Base-by-base conservation (phyloP, 1,284 basidiomycete genomes). In the Cryptococcus amylolentus region DNA sequence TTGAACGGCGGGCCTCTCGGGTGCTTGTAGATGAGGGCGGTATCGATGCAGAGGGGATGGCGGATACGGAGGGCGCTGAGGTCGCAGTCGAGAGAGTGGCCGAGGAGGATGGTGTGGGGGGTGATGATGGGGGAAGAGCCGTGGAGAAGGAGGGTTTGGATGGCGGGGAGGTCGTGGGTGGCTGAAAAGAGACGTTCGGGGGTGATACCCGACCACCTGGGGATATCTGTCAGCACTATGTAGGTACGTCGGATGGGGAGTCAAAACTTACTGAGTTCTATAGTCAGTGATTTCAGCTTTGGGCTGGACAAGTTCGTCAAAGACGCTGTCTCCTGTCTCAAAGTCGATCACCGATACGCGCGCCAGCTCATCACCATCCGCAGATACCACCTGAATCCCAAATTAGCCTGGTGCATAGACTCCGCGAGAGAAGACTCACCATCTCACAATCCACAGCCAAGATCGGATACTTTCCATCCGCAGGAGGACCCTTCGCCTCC, bases 81-180 rank as follows among this genome's bases (percentile, higher is more conserved):
- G 71, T 96, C 92, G 31, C 88, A 92, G 78, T 95, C 92, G 49
- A 96, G 84, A 3, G 91, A 94, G 73, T 96, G 93, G 0, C 93
- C 93, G n/a, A 96, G 80, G 16, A 96, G 84, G 66, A 94, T 88
- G 2, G 91, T 89, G 0, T 86, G 86, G 0, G 84, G 83, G 1
- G 81, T 81, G 61, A 78, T 79, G 52, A 78, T 55, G 9, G 69
- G 64, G 20, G 63, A 83, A 71, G 61, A 77, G 16, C 84, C 76
- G 10, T 77, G 75, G 50, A 91, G 75, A 23, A 93, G 74, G 44
- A 86, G 82, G 0, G 80, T 67, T 73, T 95, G 93, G 3, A 93
- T 87, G 60, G 89, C 80, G 1, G 83, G 75, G 16, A 92, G 83
- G 0, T 87, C 88, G 0, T 88, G 89, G 0, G 84, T 91, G 0